Evolutionary conservation across 352 stramenopile species (phyloP), one percentile per base, ranked within the genome.

Genomic region (Halophytophthora polymorphica): DNA sequence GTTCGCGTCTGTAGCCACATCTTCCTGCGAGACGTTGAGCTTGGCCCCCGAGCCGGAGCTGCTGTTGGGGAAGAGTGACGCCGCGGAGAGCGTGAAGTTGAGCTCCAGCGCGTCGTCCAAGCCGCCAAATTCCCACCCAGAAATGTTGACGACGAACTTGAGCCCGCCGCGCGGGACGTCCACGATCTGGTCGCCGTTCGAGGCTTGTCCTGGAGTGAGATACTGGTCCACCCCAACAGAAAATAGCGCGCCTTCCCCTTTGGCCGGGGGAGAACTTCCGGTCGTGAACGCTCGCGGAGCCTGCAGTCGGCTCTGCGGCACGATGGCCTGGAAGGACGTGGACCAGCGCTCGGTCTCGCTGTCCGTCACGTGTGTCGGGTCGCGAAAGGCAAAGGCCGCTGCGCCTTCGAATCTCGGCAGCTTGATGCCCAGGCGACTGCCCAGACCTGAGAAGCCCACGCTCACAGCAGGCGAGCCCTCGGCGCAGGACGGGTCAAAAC

Each of bases 111-210:
- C 31, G 45, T 66, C 51, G 1, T 35, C 34, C 1, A 31, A 1
- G 5, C 41, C 51, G 13, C 15, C 36, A 35, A 66, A 66, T 13
- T 14, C 11, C 58, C 58, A 66, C 22, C 50, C 53, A 5, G 53
- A 50, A 11, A 66, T 56, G 35, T 45, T 61, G 46, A 66, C 39
- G 2, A 46, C 45, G 19, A 66, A 66, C 47, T 66, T 66, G 58
- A 66, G 53, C 5, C n/a, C 53, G 6, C 58, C 58, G 13, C 52
- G 35, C 4, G 58, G 53, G 0, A 66, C 47, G 3, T 15, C 21
- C 10, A 66, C 29, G 23, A 22, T 17, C 25, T 57, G 46, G 15
- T 42, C 12, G 18, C 53, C 53, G 37, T 62, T 66, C 18, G 10
- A 18, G 1, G 53, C 23, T 0, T 1, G 19, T 6, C 58, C 52